These are phyloP conservation scores for Micractinium conductrix DNA, from an alignment of 139 green algal genomes.

Conservation along the genomic window DNA sequence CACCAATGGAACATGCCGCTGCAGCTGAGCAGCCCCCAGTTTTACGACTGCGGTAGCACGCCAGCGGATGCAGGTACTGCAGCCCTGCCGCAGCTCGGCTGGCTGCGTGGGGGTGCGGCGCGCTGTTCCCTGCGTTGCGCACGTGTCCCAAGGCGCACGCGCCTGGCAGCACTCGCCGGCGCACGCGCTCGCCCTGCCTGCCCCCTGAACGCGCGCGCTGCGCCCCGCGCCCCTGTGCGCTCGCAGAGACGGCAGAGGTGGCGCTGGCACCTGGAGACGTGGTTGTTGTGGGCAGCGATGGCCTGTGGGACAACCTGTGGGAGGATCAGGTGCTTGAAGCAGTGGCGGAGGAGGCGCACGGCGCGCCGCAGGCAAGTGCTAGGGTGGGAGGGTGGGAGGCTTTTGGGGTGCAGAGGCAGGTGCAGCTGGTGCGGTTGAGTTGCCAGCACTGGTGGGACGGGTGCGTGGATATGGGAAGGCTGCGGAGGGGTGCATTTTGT, in stretches of 20 bases:
- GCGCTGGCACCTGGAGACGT: constrained; percentile 66
- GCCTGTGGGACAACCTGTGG: constrained; percentile 98
- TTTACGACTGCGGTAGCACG: constrained; percentile 35
- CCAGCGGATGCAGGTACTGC: constrained; percentile 37
- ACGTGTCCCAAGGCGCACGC: too few species aligned
- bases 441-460: background rate
- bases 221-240: too few species aligned
- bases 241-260: constrained; percentile 59
- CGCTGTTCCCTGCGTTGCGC: too few species aligned
- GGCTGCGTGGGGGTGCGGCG: too few species aligned
- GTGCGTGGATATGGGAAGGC: too few species aligned
- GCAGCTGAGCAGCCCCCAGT: constrained; percentile 72
- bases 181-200: too few species aligned
- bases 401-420: background rate
- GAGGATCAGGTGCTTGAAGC: constrained; percentile 75
- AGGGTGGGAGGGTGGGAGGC: background rate
- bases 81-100: too few species aligned
- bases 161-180: too few species aligned
- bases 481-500: too few species aligned
- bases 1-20: constrained; percentile 98
- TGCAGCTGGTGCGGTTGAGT: background rate
- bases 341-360: constrained; percentile 7
- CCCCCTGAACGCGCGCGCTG: too few species aligned
- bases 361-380: background rate
- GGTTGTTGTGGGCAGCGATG: constrained; percentile 82